These are phyloP conservation scores for Brasilioporus rufonigricans DNA, from an alignment of 768 basidiomycete genomes.

Conservation along the genomic window DNA sequence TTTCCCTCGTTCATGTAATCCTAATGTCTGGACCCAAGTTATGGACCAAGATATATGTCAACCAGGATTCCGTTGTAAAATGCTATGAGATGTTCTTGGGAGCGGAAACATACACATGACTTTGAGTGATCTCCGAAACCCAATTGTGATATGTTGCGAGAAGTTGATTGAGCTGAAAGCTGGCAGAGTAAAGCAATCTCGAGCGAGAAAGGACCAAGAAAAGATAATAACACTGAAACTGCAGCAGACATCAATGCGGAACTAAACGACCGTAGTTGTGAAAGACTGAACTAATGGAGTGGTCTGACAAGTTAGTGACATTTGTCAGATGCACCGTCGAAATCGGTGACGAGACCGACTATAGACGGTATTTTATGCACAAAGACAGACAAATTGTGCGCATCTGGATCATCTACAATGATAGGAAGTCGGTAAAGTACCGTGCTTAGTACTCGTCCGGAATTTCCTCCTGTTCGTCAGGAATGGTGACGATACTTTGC, in stretches of 20 bases:
- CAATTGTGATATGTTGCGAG: not conserved
- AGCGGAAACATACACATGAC: conserved; percentile 7
- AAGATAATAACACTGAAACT: conserved; percentile 15
- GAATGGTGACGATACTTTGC: conserved; percentile 46
- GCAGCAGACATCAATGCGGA: conserved; percentile 23
- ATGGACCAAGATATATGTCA: conserved; percentile 17
- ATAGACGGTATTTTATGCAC: conserved; percentile 22
- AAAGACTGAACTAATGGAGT: conserved; percentile 23
- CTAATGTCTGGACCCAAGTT: no score
- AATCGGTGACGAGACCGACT: conserved; percentile 9
- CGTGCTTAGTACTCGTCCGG: conserved; percentile 47
- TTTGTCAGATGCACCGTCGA: not conserved
- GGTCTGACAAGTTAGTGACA: conserved; percentile 1
- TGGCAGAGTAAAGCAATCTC: conserved; percentile 8
- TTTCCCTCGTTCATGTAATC: not conserved
- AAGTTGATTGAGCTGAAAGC: not conserved
- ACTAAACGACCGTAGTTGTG: conserved; percentile 34
- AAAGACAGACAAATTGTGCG: conserved; percentile 23
- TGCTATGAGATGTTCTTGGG: conserved; percentile 9
- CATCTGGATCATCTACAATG: conserved; percentile 23
- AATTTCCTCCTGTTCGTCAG: conserved; percentile 55
- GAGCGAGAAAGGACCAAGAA: conserved; percentile 15
- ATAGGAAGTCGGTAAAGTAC: not conserved
- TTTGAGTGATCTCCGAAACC: conserved; percentile 7
- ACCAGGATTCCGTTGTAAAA: conserved; percentile 10